Percentiles rank a stretch among this genome's conserved stretches.
Conservation (phyloP, 257 asterid genomes). For the Nicotiana paniculata region DNA sequence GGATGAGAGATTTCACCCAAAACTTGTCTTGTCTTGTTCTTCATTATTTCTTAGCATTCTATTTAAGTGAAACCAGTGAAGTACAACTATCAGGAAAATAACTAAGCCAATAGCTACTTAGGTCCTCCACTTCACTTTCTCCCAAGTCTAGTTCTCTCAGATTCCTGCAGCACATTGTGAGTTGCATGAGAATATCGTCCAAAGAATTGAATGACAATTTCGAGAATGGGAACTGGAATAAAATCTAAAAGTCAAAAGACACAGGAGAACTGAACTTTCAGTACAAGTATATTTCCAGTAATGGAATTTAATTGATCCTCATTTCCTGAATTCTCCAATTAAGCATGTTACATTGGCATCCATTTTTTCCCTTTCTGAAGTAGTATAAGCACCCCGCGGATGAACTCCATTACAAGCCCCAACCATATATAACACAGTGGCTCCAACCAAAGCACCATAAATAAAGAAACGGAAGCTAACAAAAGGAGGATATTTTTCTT, state of each 20-base stretch:
- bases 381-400: neutral
- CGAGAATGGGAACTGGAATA: neutral
- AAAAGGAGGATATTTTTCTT: neutral
- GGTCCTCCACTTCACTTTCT: constrained; percentile 45
- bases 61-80: constrained; percentile 38
- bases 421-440: neutral
- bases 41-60: too few species aligned
- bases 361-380: neutral
- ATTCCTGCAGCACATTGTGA: constrained; percentile 19
- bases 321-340: neutral
- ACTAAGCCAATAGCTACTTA: constrained; percentile 47
- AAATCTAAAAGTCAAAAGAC: neutral
- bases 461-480: neutral
- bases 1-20: too few species aligned
- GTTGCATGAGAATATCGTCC: neutral
- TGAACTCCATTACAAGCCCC: constrained; percentile 1
- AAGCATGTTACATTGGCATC: neutral
- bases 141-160: constrained; percentile 42
- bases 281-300: neutral
- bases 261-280: neutral
- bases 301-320: neutral
- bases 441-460: constrained; percentile 6
- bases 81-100: constrained; percentile 38
- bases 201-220: neutral
- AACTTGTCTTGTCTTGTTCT: too few species aligned